Evolutionary conservation across 495 filamentous ascomycete species (phyloP).

Genomic region (Pyrenula massariospora): DNA sequence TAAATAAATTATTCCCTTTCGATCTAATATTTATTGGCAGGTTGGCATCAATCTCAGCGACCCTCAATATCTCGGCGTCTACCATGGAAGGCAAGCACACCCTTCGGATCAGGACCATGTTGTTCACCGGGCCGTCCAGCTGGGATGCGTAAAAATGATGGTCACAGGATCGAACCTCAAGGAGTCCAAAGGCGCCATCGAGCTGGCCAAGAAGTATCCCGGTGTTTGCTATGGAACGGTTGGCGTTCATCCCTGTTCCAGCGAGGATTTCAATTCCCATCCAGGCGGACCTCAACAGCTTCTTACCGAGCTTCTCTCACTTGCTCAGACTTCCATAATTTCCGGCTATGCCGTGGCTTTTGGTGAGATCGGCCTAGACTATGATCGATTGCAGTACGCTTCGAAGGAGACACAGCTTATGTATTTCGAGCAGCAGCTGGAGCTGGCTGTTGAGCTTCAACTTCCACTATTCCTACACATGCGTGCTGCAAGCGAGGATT

Average conservation of each 20-base stretch:
- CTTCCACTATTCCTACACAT: constrained; percentile 87
- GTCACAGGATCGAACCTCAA: constrained; percentile 83
- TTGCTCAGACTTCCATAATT: constrained; percentile 36
- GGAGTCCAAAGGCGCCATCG: constrained; percentile 62
- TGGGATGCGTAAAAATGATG: constrained; percentile 80
- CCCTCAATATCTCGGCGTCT: constrained; percentile 68
- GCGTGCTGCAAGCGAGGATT: constrained; percentile 70
- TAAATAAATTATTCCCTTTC: neutral
- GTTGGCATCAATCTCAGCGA: constrained; percentile 94
- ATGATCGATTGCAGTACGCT: constrained; percentile 76
- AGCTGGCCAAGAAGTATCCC: constrained; percentile 60
- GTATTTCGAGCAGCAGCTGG: constrained; percentile 72
- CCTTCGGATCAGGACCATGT: constrained; percentile 68
- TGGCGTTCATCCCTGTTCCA: constrained; percentile 84
- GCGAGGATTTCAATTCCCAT: constrained; percentile 52
- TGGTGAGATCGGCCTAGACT: constrained; percentile 93
- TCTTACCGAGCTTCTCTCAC: constrained; percentile 45
- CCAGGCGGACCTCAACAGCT: constrained; percentile 41
- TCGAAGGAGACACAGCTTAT: constrained; percentile 66
- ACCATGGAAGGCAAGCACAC: constrained; percentile 74
- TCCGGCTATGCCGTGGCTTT: constrained; percentile 60
- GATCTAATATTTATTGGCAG: constrained; percentile 14
- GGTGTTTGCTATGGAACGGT: constrained; percentile 78
- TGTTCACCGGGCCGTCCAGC: constrained; percentile 57
- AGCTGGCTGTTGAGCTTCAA: constrained; percentile 64